A percentile compares a stretch with the other conserved stretches of the same genome.
Evolutionary conservation across 768 basidiomycete genomes (phyloP).

Genomic region (Suillus sp.): DNA sequence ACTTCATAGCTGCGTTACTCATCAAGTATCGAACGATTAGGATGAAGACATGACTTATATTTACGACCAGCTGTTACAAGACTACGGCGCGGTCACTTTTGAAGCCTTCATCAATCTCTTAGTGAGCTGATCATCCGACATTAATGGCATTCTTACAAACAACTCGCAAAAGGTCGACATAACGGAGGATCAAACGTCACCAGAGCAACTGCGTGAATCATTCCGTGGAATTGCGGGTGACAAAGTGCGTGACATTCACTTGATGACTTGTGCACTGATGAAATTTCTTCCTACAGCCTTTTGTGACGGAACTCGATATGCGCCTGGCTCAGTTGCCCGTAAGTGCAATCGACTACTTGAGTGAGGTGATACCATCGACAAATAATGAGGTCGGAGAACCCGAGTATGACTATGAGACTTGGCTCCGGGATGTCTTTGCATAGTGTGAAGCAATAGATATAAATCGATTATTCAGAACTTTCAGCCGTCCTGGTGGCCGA

Average conservation of each 20-base stretch:
- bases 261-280: constrained; percentile 1
- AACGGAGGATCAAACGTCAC: constrained; percentile 92
- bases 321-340: constrained; percentile 79
- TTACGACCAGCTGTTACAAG: constrained; percentile 73
- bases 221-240: constrained; percentile 91
- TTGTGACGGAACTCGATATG: constrained; percentile 92
- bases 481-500: not conserved
- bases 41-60: constrained; percentile 88
- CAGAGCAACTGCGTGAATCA: constrained; percentile 88
- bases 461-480: not conserved
- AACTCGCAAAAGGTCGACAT: constrained; percentile 74
- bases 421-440: constrained; percentile 79
- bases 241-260: constrained; percentile 57
- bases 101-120: constrained; percentile 94
- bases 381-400: constrained; percentile 57
- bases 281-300: constrained; percentile 55
- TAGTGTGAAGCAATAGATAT: constrained; percentile 30
- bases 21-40: constrained; percentile 34
- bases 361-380: constrained; percentile 73
- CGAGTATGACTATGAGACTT: constrained; percentile 80
- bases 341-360: constrained; percentile 77
- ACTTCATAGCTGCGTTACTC: not conserved
- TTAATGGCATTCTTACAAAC: constrained; percentile 8
- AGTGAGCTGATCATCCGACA: constrained; percentile 44
- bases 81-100: constrained; percentile 88